Evolutionary conservation across 2,329 filamentous ascomycete species (phyloP), one percentile per base, ranked within the genome.

Genomic region (Verticillium longisporum): DNA sequence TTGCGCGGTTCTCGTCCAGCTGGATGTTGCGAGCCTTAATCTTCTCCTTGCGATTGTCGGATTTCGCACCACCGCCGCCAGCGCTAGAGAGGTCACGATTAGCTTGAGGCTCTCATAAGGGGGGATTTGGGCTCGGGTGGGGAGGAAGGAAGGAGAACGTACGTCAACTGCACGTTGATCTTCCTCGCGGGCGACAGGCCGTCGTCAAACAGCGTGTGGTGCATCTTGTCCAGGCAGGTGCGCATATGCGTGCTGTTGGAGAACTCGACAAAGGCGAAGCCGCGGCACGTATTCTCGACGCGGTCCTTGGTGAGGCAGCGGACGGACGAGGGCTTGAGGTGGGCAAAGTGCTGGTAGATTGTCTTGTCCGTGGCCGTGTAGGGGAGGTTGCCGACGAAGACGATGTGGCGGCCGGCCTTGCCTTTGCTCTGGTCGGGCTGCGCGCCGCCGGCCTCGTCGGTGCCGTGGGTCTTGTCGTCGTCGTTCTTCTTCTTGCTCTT

Each of bases 141-240:
- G 57, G 26, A 56, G 37, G 60, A 41, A 45, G 55, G 37, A 33
- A 50, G 26, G 56, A 41, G 38, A 41, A 83, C 87, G 75, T 75
- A 92, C 83, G 92, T 97, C 66, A 98, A 77, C 77, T 97, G 94
- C 32, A 97, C 90, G 72, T 97, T 97, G 69, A 98, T 96, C 75
- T 88, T 90, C 68, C 94, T 82, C 58, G 87, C 77, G 15, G 78
- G 72, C 53, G 77, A 79, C 15, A 75, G 64, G 65, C 80, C 78
- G 74, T 87, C 80, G 72, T 80, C 75, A 72, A 97, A 96, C 65
- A 83, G 82, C 62, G 86, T 89, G 77, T 97, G 93, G 77, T 98
- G 93, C 77, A 94, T 94, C 65, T 92, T 86, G 75, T 93, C 91
- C 63, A 98, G 81, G 71, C 92, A 96, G 36, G 91, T 95, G 80